Evolutionary conservation across 2,329 filamentous ascomycete genomes (phyloP).

Genomic region (Tolypocladium album): DNA sequence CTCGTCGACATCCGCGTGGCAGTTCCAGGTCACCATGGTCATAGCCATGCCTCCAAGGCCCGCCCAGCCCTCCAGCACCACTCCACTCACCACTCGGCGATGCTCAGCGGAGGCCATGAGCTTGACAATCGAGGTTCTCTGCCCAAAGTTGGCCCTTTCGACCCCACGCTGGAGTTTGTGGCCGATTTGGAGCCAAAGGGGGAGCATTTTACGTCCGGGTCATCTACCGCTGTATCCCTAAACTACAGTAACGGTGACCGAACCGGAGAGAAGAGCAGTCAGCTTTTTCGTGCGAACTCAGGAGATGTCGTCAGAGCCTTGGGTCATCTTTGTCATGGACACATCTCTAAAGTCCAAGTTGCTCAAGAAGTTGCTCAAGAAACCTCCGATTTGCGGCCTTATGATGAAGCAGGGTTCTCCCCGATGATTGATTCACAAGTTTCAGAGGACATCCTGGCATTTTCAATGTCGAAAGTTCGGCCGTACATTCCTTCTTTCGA

Average conservation of each 20-base stretch:
- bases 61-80: conserved; percentile 12
- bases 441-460: background rate
- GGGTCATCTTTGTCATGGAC: background rate
- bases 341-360: background rate
- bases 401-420: background rate
- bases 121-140: conserved; percentile 1
- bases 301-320: background rate
- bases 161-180: background rate
- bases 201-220: conserved; percentile 1
- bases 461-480: conserved; percentile 3
- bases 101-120: background rate
- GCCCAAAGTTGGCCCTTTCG: conserved; percentile 10
- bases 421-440: background rate
- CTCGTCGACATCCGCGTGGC: background rate
- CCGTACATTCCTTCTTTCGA: background rate
- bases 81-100: conserved; percentile 2
- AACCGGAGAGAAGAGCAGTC: background rate
- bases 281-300: background rate
- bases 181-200: background rate
- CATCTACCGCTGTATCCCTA: conserved; percentile 3
- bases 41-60: conserved; percentile 13
- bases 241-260: background rate
- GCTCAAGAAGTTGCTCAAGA: background rate
- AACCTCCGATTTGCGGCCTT: background rate
- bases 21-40: conserved; percentile 7